Conservation (phyloP, 805 yeast species). For the Wickerhamiella azyma region DNA sequence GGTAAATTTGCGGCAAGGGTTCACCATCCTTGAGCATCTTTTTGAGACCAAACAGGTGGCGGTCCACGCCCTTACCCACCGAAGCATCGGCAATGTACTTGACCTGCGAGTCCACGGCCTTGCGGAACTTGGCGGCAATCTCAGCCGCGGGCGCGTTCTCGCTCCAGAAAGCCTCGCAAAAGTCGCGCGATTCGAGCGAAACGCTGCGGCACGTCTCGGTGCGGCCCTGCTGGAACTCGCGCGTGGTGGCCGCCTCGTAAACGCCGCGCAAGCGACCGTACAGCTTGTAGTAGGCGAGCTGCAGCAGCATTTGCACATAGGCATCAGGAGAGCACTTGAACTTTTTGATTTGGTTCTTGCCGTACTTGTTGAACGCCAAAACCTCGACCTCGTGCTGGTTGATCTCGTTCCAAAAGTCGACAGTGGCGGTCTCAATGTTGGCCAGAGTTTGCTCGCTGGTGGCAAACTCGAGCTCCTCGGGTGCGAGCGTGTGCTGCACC, state of each 20-base stretch:
- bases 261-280: constrained; percentile 76
- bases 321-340: constrained; percentile 90
- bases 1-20: constrained; percentile 48
- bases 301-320: constrained; percentile 77
- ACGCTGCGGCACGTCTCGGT: constrained; percentile 89
- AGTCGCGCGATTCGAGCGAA: constrained; percentile 50
- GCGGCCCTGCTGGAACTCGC: constrained; percentile 78
- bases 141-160: constrained; percentile 36
- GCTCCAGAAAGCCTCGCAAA: constrained; percentile 64
- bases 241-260: constrained; percentile 90
- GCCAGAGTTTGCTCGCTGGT: constrained; percentile 37
- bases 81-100: constrained; percentile 62
- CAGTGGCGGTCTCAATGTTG: constrained; percentile 43
- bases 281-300: constrained; percentile 76
- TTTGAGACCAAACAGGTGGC: constrained; percentile 84
- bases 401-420: constrained; percentile 43
- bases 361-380: constrained; percentile 71
- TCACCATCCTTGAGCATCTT: constrained; percentile 50
- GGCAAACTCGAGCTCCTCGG: constrained; percentile 36
- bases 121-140: constrained; percentile 53
- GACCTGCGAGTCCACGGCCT: constrained; percentile 63
- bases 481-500: constrained; percentile 18
- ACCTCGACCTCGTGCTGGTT: constrained; percentile 60
- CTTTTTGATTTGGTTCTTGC: constrained; percentile 72
- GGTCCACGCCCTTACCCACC: constrained; percentile 79